Evolutionary conservation across 257 asterid species (phyloP).

Genomic region (Hygrophila difformis): DNA sequence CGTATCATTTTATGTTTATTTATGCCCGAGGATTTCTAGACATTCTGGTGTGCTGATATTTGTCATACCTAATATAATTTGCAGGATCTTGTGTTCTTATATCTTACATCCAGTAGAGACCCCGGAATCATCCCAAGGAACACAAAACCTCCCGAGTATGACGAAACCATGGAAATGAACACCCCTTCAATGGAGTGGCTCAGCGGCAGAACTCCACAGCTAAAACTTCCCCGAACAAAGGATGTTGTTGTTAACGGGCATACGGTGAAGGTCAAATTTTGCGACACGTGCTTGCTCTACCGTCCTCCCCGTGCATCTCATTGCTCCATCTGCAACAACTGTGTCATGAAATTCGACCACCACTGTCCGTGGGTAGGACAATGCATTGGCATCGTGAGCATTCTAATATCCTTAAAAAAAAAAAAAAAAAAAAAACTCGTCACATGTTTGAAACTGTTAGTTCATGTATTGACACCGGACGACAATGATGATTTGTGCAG

Average conservation of each 20-base stretch:
- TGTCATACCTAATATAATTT: no score
- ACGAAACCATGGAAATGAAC: slow-evolving; percentile 35
- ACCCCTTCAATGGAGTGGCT: slow-evolving; percentile 93
- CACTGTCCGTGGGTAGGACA: slow-evolving; percentile 97
- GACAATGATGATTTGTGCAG: slow-evolving; percentile 42
- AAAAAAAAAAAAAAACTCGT: slow-evolving; percentile 4
- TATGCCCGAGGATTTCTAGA: no score
- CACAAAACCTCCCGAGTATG: slow-evolving; percentile 53
- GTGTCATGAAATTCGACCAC: slow-evolving; percentile 85
- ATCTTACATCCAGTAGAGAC: slow-evolving; percentile 69
- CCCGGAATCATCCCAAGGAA: slow-evolving; percentile 82
- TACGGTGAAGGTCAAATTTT: slow-evolving; percentile 63
- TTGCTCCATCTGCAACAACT: slow-evolving; percentile 93
- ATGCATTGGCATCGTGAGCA: slow-evolving; percentile 84
- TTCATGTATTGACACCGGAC: neutral
- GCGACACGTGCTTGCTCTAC: slow-evolving; percentile 82
- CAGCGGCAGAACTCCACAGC: slow-evolving; percentile 68
- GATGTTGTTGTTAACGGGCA: slow-evolving; percentile 70
- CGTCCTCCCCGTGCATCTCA: slow-evolving; percentile 97
- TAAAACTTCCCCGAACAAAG: slow-evolving; percentile 67
- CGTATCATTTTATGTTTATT: no score
- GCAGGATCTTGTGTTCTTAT: slow-evolving; percentile 68
- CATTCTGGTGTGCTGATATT: no score
- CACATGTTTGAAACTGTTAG: neutral
- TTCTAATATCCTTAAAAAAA: slow-evolving; percentile 7